These are phyloP conservation scores for Chytriomyces hyalinus DNA, from an alignment of 192 early-diverging fungal species.

Conservation along the genomic window DNA sequence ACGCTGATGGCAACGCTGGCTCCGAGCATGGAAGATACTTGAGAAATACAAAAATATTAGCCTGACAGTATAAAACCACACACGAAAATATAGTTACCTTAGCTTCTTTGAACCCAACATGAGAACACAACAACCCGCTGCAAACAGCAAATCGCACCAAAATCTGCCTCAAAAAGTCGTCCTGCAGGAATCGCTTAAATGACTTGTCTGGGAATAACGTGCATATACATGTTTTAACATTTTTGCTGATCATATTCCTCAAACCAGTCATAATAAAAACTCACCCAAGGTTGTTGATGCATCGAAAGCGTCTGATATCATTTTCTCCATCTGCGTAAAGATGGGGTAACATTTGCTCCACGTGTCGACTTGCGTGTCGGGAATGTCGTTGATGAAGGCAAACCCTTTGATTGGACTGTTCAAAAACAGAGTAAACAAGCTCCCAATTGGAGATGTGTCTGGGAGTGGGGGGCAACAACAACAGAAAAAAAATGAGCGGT, in stretches of 20 bases:
- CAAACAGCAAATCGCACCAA: conserved; percentile 83
- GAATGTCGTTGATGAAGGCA: conserved; percentile 76
- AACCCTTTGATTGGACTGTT: conserved; percentile 91
- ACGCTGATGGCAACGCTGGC: conserved; percentile 65
- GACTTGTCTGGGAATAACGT: conserved; percentile 56
- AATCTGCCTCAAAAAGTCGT: conserved; percentile 92
- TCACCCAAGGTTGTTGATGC: conserved; percentile 38
- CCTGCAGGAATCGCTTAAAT: conserved; percentile 78
- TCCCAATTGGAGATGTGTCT: conserved; percentile 77
- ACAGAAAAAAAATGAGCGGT: not conserved
- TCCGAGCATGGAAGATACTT: conserved; percentile 71
- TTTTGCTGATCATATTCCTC: not conserved
- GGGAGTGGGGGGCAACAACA: not conserved
- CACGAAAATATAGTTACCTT: conserved; percentile 45
- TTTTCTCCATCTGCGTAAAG: conserved; percentile 49
- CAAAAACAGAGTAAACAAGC: conserved; percentile 93
- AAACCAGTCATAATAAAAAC: conserved; percentile 13
- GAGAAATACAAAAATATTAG: not conserved
- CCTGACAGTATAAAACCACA: not conserved
- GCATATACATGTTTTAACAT: not conserved
- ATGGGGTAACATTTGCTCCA: conserved; percentile 74
- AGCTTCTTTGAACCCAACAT: conserved; percentile 66
- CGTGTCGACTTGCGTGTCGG: conserved; percentile 59
- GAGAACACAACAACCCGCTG: conserved; percentile 69
- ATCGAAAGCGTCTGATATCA: conserved; percentile 47